Evolutionary conservation across 768 basidiomycete genomes (phyloP).

Genomic region (Suillus lakei): DNA sequence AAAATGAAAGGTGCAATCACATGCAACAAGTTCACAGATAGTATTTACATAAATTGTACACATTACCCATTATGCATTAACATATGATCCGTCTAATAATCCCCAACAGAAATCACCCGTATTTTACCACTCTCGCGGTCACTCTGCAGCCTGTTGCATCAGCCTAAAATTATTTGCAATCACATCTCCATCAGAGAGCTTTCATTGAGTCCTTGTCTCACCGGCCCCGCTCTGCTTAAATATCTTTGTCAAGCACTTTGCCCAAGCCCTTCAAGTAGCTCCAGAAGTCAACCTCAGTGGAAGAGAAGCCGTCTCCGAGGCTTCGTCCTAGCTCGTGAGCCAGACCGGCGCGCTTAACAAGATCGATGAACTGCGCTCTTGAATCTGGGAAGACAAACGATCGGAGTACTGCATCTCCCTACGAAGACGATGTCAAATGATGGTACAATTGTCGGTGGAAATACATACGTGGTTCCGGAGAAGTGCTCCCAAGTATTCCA

Average conservation of each 20-base stretch:
- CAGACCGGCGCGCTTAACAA: slow-evolving; percentile 54
- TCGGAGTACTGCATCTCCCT: slow-evolving; percentile 62
- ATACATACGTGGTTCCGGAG: slow-evolving; percentile 64
- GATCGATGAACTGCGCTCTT: slow-evolving; percentile 63
- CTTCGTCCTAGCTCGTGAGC: slow-evolving; percentile 31
- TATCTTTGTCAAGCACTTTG: background rate
- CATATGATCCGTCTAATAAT: background rate
- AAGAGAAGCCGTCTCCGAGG: slow-evolving; percentile 33
- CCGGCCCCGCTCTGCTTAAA: background rate
- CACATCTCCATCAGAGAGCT: background rate
- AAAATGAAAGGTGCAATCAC: background rate
- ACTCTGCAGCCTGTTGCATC: background rate
- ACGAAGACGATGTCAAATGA: slow-evolving; percentile 13
- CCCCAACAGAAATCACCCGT: background rate
- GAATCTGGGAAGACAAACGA: slow-evolving; percentile 79
- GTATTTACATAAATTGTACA: background rate
- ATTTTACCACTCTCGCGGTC: background rate
- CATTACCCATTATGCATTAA: background rate
- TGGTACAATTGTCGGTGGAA: slow-evolving; percentile 9
- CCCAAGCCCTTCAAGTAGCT: slow-evolving; percentile 51
- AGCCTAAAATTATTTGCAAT: background rate
- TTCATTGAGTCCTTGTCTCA: background rate
- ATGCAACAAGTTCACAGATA: background rate
- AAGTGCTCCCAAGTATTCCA: slow-evolving; percentile 52
- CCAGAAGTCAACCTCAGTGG: slow-evolving; percentile 65